phyloP scores from a whole-genome alignment of 2,329 filamentous ascomycete species.

The Ilyonectria destructans region DNA sequence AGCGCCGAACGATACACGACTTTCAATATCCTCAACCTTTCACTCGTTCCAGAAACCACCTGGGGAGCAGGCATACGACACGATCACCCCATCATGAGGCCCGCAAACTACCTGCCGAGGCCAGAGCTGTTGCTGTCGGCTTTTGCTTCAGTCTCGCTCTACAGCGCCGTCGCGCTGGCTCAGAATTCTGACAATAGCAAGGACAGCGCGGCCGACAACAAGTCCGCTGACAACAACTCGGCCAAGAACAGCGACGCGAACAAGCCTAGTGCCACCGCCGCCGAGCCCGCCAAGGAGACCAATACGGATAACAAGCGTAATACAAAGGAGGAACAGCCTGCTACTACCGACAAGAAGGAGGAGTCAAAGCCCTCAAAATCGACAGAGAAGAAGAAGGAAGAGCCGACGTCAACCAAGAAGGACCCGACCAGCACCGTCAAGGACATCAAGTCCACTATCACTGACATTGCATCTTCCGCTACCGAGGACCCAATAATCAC shows the following conservation, averaged over 20 bases:
- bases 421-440: slow-evolving; percentile 40
- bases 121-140: slow-evolving; percentile 48
- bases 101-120: slow-evolving; percentile 46
- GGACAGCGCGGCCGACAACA: slow-evolving; percentile 25
- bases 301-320: slow-evolving; percentile 7
- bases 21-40: too few relatives aligned
- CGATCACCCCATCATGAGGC: slow-evolving; percentile 46
- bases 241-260: too few relatives aligned
- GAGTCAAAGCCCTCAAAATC: too few relatives aligned
- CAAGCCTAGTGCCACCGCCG: slow-evolving; percentile 1
- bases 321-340: slow-evolving; percentile 29
- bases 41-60: too few relatives aligned
- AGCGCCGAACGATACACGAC: too few relatives aligned
- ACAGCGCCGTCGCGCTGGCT: slow-evolving; percentile 53
- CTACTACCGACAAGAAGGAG: slow-evolving; percentile 37
- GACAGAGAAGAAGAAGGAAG: slow-evolving; percentile 11
- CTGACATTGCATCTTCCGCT: slow-evolving; percentile 34
- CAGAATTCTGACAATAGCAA: slow-evolving; percentile 47
- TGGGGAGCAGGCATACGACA: too few relatives aligned
- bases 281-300: slow-evolving; percentile 38
- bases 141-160: slow-evolving; percentile 43
- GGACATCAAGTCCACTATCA: slow-evolving; percentile 30
- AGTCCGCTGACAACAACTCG: neutral
- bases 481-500: slow-evolving; percentile 45
- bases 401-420: slow-evolving; percentile 2